Evolutionary conservation across 495 filamentous ascomycete genomes (phyloP).

Genomic region (Neurospora tetrasperma): DNA sequence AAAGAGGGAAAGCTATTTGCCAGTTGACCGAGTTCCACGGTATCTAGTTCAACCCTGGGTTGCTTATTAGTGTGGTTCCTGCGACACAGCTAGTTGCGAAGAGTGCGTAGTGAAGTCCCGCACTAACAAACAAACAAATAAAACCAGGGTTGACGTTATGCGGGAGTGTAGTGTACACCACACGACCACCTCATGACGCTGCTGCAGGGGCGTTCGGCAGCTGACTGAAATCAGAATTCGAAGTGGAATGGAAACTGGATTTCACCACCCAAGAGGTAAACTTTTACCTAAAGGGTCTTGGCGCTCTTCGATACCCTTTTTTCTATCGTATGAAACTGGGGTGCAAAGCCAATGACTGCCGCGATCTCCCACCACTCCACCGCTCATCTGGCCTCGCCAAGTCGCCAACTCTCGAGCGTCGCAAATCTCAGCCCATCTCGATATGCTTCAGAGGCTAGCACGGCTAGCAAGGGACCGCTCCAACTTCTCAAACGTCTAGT

Average conservation of each 20-base stretch:
- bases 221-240: neutral
- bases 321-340: neutral
- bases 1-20: too few relatives aligned
- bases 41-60: too few relatives aligned
- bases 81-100: too few relatives aligned
- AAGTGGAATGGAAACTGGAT: neutral
- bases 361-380: conserved; percentile 5
- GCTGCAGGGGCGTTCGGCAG: neutral
- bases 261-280: neutral
- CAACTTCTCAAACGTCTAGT: neutral
- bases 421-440: neutral
- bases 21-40: too few relatives aligned
- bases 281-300: neutral
- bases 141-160: too few relatives aligned
- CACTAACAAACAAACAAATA: too few relatives aligned
- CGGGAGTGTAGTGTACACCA: neutral
- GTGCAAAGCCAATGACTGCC: neutral
- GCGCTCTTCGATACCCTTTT: neutral
- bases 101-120: too few relatives aligned
- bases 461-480: neutral
- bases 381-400: conserved; percentile 10
- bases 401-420: neutral
- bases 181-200: neutral
- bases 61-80: too few relatives aligned
- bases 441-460: neutral